phyloP scores from a whole-genome alignment of 495 filamentous ascomycete species.

The Podospora australis region DNA sequence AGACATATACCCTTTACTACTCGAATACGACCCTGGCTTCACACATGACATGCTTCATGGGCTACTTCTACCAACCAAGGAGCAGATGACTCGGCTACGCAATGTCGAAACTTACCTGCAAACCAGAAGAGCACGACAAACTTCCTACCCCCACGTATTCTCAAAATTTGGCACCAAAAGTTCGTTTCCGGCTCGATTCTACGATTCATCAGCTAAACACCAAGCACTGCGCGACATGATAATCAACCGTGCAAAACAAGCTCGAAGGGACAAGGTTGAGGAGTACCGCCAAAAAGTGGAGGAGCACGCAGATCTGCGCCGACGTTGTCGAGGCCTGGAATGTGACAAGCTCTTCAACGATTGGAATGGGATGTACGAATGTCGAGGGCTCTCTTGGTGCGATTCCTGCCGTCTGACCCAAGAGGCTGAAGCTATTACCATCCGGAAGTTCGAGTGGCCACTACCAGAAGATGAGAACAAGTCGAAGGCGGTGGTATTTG shows the following conservation, averaged over 20 bases:
- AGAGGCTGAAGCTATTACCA: slow-evolving; percentile 27
- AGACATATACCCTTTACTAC: slow-evolving; percentile 32
- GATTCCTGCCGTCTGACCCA: slow-evolving; percentile 26
- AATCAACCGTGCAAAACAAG: slow-evolving; percentile 22
- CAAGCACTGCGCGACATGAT: slow-evolving; percentile 38
- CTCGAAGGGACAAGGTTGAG: slow-evolving; percentile 30
- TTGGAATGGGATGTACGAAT: not conserved
- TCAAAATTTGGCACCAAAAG: slow-evolving; percentile 12
- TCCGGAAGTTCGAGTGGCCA: slow-evolving; percentile 57
- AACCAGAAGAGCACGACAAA: slow-evolving; percentile 10
- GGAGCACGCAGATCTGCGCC: slow-evolving; percentile 6
- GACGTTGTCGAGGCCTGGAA: not conserved
- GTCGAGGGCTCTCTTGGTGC: no score
- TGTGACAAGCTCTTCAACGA: not conserved
- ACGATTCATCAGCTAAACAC: slow-evolving; percentile 37
- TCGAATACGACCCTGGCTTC: slow-evolving; percentile 47
- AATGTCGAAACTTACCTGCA: slow-evolving; percentile 47
- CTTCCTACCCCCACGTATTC: slow-evolving; percentile 30
- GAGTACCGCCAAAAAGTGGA: slow-evolving; percentile 30
- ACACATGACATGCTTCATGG: slow-evolving; percentile 34
- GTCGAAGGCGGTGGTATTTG: slow-evolving; percentile 50
- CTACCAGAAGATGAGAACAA: slow-evolving; percentile 34
- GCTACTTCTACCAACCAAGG: slow-evolving; percentile 41
- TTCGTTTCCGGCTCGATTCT: slow-evolving; percentile 53
- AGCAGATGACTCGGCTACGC: slow-evolving; percentile 46